Evolutionary conservation across 202 grass and related monocot genomes (phyloP), one percentile per base, ranked within the genome.

Genomic region (Bolboschoenoplectus hybrid): DNA sequence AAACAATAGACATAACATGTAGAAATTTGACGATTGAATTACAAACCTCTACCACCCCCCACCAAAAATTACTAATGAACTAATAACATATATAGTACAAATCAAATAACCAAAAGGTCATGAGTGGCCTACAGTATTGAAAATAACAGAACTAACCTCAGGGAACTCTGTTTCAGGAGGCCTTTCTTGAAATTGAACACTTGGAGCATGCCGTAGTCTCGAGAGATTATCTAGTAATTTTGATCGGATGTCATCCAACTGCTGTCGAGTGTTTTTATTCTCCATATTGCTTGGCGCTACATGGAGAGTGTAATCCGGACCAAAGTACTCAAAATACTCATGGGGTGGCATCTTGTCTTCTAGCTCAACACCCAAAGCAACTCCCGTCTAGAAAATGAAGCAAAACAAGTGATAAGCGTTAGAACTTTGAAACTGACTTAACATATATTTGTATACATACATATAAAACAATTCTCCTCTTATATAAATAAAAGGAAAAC

Each of bases 241-340:
- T 32, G 26, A 61, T 82, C 86, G 89, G 67, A 97, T 97, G 16
- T 92, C 92, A 85, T 97, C 92, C 45, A 97, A 46, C 34, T 92
- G 80, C 0, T 82, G 47, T 9, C 58, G 81, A 51, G 92, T 88
- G 76, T 97, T 97, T 82, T 92, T 97, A 76, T 97, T 97, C 77
- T 97, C 92, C 94, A 97, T 94, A 75, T 94, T 97, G 89, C 92
- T 94, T 81, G 94, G 87, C 67, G 90, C 90, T 52, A 92, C 90
- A 88, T 88, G 92, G 86, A 97, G 90, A 83, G 90, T 94, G 82
- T 92, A 94, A 74, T 94, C 94, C 78, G 94, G 94, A 75, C 91
- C 92, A 1, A 97, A 97, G 81, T 94, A 97, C 68, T 91, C 95
- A 64, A 88, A 93, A 17, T 94, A 97, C 45, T 97, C 92, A 11